These are phyloP conservation scores for Camillea tinctor DNA, from an alignment of 2,329 filamentous ascomycete genomes.

Conservation along the genomic window DNA sequence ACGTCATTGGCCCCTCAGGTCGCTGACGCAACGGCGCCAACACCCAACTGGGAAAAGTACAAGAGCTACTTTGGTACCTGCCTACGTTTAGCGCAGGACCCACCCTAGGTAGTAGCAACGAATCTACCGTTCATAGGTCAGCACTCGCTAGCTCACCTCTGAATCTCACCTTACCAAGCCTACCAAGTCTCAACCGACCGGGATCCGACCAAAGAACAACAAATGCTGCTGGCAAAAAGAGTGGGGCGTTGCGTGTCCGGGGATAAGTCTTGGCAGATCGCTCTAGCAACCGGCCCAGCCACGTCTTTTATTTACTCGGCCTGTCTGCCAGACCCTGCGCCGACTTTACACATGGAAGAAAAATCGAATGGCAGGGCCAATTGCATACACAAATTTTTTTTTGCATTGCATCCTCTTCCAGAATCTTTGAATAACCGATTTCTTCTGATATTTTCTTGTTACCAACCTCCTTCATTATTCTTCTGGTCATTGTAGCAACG, in stretches of 20 bases:
- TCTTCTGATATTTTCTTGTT: constrained; percentile 6
- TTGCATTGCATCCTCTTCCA: constrained; percentile 9
- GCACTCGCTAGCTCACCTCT: not conserved
- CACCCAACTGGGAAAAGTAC: not conserved
- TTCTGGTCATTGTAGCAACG: constrained; percentile 13
- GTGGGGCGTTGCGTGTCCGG: not conserved
- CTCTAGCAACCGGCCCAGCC: constrained; percentile 31
- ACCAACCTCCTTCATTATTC: constrained; percentile 26
- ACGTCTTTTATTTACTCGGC: constrained; percentile 32
- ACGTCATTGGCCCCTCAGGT: not conserved
- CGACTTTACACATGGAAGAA: constrained; percentile 1
- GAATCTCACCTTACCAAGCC: not conserved
- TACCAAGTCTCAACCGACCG: not conserved
- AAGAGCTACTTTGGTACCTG: not conserved
- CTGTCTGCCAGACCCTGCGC: constrained; percentile 8
- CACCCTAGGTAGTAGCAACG: too few species aligned
- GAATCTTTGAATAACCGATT: constrained; percentile 16
- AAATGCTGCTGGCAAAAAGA: not conserved
- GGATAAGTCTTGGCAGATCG: constrained; percentile 18
- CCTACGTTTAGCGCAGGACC: too few species aligned
- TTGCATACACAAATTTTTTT: constrained; percentile 16
- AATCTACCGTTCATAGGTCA: too few species aligned
- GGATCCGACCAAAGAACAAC: not conserved
- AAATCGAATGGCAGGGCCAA: constrained; percentile 27
- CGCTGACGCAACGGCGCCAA: not conserved